These are phyloP conservation scores for Yarrowia porcina DNA, from an alignment of 805 yeast genomes.

Conservation along the genomic window DNA sequence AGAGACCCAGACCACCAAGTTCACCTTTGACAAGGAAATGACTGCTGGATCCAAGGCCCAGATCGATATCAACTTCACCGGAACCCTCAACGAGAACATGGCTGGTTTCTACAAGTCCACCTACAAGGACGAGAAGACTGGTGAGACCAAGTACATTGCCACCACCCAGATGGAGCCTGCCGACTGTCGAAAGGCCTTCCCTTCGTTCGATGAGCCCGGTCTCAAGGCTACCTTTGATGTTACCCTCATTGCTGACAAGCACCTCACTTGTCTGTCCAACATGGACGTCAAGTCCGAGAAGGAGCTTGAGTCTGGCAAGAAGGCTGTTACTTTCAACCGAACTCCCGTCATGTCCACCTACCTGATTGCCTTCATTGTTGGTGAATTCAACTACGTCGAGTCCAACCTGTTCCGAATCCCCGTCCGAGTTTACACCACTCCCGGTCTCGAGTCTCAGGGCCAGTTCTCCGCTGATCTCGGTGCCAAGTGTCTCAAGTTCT, in stretches of 20 bases:
- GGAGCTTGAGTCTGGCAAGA: slow-evolving; percentile 41
- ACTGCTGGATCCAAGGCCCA: slow-evolving; percentile 49
- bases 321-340: slow-evolving; percentile 53
- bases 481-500: slow-evolving; percentile 61
- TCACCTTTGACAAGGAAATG: slow-evolving; percentile 49
- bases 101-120: slow-evolving; percentile 71
- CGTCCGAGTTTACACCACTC: slow-evolving; percentile 66
- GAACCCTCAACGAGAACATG: slow-evolving; percentile 62
- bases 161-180: slow-evolving; percentile 74
- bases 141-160: slow-evolving; percentile 55
- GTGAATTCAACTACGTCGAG: slow-evolving; percentile 63
- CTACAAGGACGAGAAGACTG: slow-evolving; percentile 49
- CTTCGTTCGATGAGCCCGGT: slow-evolving; percentile 71
- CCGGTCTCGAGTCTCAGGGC: slow-evolving; percentile 62
- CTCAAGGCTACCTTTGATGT: slow-evolving; percentile 64
- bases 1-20: slow-evolving; percentile 60
- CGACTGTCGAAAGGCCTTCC: slow-evolving; percentile 75
- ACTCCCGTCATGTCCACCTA: slow-evolving; percentile 75
- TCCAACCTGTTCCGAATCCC: slow-evolving; percentile 56
- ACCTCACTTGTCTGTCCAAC: slow-evolving; percentile 61
- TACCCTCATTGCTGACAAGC: slow-evolving; percentile 50
- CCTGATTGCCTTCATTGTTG: slow-evolving; percentile 68
- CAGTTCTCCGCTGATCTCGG: slow-evolving; percentile 61
- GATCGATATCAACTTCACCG: slow-evolving; percentile 53
- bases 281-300: slow-evolving; percentile 53